Conservation (phyloP, 192 early-diverging fungal species). For the Hyaloraphidium curvatum region DNA sequence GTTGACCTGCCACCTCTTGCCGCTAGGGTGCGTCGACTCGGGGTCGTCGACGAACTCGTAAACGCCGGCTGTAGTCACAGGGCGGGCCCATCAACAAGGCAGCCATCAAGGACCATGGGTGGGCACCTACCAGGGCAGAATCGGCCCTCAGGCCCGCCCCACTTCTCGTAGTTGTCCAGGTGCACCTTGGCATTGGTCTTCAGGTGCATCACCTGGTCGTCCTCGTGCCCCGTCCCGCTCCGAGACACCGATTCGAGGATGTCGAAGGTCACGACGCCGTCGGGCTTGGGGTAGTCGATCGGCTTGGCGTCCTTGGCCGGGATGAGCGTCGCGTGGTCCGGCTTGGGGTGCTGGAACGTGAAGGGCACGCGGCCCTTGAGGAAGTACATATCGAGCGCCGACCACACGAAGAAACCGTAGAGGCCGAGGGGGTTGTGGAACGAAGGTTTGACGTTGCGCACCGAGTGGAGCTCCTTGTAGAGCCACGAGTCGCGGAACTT, state of each 20-base stretch:
- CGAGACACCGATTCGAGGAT: conserved; percentile 81
- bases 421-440: conserved; percentile 77
- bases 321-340: conserved; percentile 60
- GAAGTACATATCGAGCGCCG: conserved; percentile 73
- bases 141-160: conserved; percentile 79
- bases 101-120: not conserved
- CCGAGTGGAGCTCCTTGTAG: conserved; percentile 71
- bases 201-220: conserved; percentile 64
- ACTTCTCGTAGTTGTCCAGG: conserved; percentile 51
- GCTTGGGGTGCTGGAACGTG: conserved; percentile 73
- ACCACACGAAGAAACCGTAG: conserved; percentile 67
- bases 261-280: conserved; percentile 87
- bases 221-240: conserved; percentile 82
- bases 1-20: conserved; percentile 89
- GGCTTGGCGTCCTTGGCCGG: conserved; percentile 49
- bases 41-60: conserved; percentile 90
- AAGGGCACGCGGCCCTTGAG: conserved; percentile 82
- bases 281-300: conserved; percentile 94
- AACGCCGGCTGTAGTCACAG: conserved; percentile 47
- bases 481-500: conserved; percentile 73
- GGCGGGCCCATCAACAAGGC: conserved; percentile 2
- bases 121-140: conserved; percentile 70
- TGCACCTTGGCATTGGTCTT: not conserved
- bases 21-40: conserved; percentile 18
- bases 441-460: conserved; percentile 84